phyloP scores from a whole-genome alignment of 164 flowering plant species.

The Tinospora cordifolia region DNA sequence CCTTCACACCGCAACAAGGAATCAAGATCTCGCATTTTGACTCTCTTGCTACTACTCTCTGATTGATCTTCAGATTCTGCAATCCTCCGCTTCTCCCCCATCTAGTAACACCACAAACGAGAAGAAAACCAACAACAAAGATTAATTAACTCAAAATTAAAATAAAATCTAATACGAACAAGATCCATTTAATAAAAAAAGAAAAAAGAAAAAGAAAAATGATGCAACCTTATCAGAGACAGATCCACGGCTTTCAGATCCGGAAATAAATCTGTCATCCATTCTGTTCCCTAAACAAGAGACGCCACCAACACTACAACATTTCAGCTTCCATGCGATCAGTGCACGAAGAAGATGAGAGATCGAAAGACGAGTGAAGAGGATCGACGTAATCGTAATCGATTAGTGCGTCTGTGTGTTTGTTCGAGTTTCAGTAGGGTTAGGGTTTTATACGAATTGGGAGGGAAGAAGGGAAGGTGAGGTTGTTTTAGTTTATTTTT shows the following conservation, averaged over 20 bases:
- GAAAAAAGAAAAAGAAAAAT: not conserved
- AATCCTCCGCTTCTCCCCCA: conserved; percentile 29
- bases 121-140: not conserved
- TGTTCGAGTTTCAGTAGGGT: not conserved
- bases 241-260: not conserved
- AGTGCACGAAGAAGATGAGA: not conserved
- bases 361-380: not conserved
- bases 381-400: not conserved
- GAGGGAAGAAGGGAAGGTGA: not conserved
- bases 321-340: no score
- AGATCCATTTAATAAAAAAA: not conserved
- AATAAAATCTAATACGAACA: not conserved
- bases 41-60: conserved; percentile 30
- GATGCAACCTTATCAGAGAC: not conserved
- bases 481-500: not conserved
- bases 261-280: not conserved
- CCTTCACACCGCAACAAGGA: conserved; percentile 35
- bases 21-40: conserved; percentile 52
- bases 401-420: no score
- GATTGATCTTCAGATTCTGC: conserved; percentile 24
- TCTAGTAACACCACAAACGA: conserved; percentile 15
- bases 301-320: not conserved
- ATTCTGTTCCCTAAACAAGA: not conserved
- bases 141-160: not conserved
- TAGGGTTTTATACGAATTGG: conserved; percentile 1